Percentiles rank a stretch among this genome's conserved stretches.
These are phyloP conservation scores for Jaltomata sinuosa DNA, from an alignment of 257 asterid species.

Conservation along the genomic window DNA sequence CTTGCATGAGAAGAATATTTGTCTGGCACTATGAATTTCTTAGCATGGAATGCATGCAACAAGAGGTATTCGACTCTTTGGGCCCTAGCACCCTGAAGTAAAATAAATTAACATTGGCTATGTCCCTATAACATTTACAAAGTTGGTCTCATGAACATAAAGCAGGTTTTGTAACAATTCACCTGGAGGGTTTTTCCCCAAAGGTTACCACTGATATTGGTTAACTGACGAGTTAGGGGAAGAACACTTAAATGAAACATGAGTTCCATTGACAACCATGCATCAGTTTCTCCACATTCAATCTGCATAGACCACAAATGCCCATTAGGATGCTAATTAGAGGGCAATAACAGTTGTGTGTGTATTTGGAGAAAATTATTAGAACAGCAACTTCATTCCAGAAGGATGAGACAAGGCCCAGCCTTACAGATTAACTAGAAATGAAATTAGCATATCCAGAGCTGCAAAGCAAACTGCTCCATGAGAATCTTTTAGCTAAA, in stretches of 20 bases:
- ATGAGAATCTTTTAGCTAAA: background rate
- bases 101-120: background rate
- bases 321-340: background rate
- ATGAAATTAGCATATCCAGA: background rate
- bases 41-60: conserved; percentile 88
- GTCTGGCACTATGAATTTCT: conserved; percentile 91
- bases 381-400: background rate
- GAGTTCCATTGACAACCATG: conserved; percentile 95
- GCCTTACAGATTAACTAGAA: background rate
- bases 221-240: conserved; percentile 90
- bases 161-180: conserved; percentile 6
- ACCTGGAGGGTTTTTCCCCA: conserved; percentile 99
- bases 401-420: background rate
- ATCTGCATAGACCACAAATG: conserved; percentile 42
- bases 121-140: background rate
- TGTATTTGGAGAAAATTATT: background rate
- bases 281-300: conserved; percentile 94
- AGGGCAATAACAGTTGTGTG: background rate
- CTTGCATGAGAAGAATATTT: conserved; percentile 49
- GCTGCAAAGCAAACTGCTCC: background rate
- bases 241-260: conserved; percentile 96
- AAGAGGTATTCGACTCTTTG: conserved; percentile 95
- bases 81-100: conserved; percentile 92
- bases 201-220: conserved; percentile 92
- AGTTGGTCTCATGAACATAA: conserved; percentile 4